These are phyloP conservation scores for Aurantiochytrium sp. DNA, from an alignment of 108 stramenopile genomes.

Conservation along the genomic window DNA sequence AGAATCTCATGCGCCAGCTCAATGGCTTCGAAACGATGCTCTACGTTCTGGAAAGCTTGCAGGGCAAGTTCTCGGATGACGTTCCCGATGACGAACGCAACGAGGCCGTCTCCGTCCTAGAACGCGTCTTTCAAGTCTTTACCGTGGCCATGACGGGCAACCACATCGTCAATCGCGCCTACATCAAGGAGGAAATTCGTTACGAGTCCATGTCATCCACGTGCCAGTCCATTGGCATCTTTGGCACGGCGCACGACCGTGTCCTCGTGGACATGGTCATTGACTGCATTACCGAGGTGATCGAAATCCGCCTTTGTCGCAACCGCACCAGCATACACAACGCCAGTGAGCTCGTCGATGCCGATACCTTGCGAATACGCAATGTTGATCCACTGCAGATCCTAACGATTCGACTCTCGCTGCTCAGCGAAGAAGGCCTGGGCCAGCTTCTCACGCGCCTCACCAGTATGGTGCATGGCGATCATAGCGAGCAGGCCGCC, in stretches of 20 bases:
- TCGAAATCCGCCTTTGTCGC: neutral
- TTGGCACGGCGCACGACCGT: neutral
- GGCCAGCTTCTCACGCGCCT: neutral
- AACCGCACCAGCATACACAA: neutral
- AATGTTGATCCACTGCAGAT: neutral
- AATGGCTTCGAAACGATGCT: neutral
- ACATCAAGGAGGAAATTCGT: constrained; percentile 1
- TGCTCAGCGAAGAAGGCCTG: neutral
- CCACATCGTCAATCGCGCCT: constrained; percentile 6
- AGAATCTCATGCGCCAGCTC: neutral
- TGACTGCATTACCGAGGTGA: constrained; percentile 1
- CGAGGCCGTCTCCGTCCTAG: neutral
- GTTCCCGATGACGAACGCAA: neutral
- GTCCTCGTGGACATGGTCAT: neutral
- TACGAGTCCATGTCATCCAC: constrained; percentile 5
- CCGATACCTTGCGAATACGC: neutral
- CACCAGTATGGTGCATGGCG: neutral
- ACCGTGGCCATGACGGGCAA: constrained; percentile 8
- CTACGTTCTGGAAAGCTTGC: neutral
- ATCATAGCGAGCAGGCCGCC: neutral
- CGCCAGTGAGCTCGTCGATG: neutral
- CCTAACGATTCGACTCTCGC: neutral
- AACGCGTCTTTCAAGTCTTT: neutral
- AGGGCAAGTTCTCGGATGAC: neutral
- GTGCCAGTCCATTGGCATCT: neutral